These are phyloP conservation scores for Debaryomycetaceae sp. DNA, from an alignment of 1,139 yeast species.

Conservation along the genomic window DNA sequence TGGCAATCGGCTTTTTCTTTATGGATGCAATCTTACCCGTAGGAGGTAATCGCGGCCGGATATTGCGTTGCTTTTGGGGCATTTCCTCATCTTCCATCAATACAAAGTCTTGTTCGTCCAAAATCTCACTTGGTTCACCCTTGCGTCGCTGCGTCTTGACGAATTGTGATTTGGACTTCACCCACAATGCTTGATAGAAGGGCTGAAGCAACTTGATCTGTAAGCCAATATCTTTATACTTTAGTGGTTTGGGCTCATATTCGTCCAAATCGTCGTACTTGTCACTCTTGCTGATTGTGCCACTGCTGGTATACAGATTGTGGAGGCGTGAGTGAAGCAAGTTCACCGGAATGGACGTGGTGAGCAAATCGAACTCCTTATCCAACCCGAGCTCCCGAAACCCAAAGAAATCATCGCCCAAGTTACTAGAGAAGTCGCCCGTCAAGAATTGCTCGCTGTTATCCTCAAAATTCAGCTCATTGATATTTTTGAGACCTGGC, in stretches of 20 bases:
- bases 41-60: conserved; percentile 85
- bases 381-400: conserved; percentile 90
- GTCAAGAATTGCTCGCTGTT: conserved; percentile 89
- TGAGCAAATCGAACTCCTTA: conserved; percentile 80
- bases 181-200: conserved; percentile 41
- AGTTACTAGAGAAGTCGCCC: conserved; percentile 86
- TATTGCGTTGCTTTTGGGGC: conserved; percentile 68
- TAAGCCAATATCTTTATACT: conserved; percentile 38
- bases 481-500: conserved; percentile 68
- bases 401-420: conserved; percentile 96
- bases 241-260: conserved; percentile 34
- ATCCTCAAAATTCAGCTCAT: conserved; percentile 73
- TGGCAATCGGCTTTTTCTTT: conserved; percentile 51
- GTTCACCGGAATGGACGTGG: conserved; percentile 82
- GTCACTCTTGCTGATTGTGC: conserved; percentile 34
- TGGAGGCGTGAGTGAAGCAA: conserved; percentile 70
- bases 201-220: conserved; percentile 54
- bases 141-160: conserved; percentile 45
- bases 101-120: conserved; percentile 28
- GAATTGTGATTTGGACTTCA: conserved; percentile 38
- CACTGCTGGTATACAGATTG: conserved; percentile 34
- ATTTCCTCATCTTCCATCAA: conserved; percentile 72
- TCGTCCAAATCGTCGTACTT: conserved; percentile 57
- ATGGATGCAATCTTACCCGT: conserved; percentile 74
- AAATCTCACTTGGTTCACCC: conserved; percentile 36